Evolutionary conservation across 2,329 filamentous ascomycete species (phyloP).

Genomic region (Alternaria triticimaculans): DNA sequence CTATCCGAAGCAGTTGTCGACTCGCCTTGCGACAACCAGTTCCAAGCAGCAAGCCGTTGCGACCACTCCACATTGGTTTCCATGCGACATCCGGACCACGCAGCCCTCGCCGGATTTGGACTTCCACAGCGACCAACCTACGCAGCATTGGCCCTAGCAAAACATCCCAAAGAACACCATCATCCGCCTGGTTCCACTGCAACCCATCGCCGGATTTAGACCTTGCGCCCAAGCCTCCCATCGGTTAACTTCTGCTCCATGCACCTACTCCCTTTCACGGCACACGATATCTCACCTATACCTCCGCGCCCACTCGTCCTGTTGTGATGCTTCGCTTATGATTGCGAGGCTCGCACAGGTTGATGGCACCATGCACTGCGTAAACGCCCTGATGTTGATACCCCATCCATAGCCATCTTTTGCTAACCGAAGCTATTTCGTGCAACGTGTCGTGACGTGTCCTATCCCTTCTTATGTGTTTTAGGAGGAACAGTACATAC

Average conservation of each 20-base stretch:
- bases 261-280: neutral
- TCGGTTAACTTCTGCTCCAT: neutral
- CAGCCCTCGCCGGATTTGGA: neutral
- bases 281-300: neutral
- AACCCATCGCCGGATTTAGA: neutral
- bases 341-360: neutral
- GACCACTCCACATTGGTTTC: neutral
- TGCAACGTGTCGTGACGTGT: neutral
- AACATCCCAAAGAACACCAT: neutral
- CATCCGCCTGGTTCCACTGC: neutral
- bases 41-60: constrained; percentile 3
- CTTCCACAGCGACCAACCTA: neutral
- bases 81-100: neutral
- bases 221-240: neutral
- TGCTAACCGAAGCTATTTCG: neutral
- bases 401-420: neutral
- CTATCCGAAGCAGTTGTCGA: constrained; percentile 7
- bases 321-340: constrained; percentile 12
- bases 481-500: neutral
- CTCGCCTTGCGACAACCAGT: constrained; percentile 7
- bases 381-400: neutral
- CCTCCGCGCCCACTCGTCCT: neutral
- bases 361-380: neutral
- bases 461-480: neutral
- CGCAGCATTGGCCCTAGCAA: constrained; percentile 2